Conservation (phyloP, 257 asterid genomes). For the Vinca minor region DNA sequence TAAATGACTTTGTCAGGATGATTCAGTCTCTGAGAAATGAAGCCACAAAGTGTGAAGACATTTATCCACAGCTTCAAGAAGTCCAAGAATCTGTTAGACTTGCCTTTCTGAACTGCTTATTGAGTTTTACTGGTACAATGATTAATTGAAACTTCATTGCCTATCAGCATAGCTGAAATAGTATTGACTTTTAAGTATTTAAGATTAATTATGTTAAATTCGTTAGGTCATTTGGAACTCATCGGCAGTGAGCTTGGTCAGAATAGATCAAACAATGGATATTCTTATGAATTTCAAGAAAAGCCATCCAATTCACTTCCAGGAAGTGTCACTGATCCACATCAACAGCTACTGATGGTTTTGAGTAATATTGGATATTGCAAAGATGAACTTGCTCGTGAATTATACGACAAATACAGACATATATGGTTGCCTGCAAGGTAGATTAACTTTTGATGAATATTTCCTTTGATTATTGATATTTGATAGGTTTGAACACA, state of each 20-base stretch:
- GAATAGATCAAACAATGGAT: conserved; percentile 54
- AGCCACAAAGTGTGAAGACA: conserved; percentile 69
- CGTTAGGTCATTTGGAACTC: conserved; percentile 70
- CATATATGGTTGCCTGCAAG: conserved; percentile 67
- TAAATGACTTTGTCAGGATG: conserved; percentile 54
- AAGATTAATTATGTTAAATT: conserved; percentile 17
- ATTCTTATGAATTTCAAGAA: conserved; percentile 43
- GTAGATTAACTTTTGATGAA: conserved; percentile 27
- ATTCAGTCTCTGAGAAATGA: conserved; percentile 68
- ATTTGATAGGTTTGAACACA: too few species aligned
- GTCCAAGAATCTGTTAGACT: conserved; percentile 86
- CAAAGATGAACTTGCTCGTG: conserved; percentile 85
- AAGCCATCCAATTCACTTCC: conserved; percentile 58
- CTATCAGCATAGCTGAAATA: conserved; percentile 5
- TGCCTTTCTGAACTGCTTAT: conserved; percentile 78
- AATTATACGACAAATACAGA: conserved; percentile 59
- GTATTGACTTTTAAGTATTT: conserved; percentile 12
- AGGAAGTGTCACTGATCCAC: conserved; percentile 73
- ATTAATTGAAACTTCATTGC: conserved; percentile 10
- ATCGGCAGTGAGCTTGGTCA: conserved; percentile 56
- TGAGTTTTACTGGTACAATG: conserved; percentile 77
- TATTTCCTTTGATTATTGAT: too few species aligned
- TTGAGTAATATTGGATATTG: conserved; percentile 94
- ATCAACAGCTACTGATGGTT: conserved; percentile 82
- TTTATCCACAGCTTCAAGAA: conserved; percentile 68